Evolutionary conservation across 345 rosid genomes (phyloP), one percentile per base, ranked within the genome.

Genomic region (Theobroma cacao): DNA sequence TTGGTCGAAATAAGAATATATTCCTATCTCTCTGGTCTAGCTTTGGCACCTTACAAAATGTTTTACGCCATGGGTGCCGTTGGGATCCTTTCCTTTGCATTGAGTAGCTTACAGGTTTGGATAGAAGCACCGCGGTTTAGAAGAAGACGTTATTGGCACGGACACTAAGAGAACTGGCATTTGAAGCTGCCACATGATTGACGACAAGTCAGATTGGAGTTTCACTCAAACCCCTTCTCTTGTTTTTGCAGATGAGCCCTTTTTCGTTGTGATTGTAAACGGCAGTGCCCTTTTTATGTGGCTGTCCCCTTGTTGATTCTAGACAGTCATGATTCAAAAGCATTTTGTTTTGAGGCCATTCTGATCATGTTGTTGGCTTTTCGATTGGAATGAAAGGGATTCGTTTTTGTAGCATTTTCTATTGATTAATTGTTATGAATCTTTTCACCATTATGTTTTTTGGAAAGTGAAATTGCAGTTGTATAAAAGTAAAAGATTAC

Each of bases 31-130:
- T 84, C 90, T 14, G 98, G 96, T 56, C 84, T 93, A 82, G 85
- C 87, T 34, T 86, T 91, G 91, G 89, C 87, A 20, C 98, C 98
- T 59, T 95, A 90, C 84, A 88, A 80, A 79, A 90, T 87, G 15
- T 92, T 95, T 75, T 89, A 92, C 20, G 90, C 94, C 70, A 85
- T 90, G 86, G 94, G 97, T 77, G 82, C 85, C 24, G 80, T 90
- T 55, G 98, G 98, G 66, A 80, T 78, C 80, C 47, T 90, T 72
- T 89, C 91, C 34, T 85, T 81, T 48, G 80, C 85, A 50, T 82
- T 70, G 72, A 91, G 82, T 79, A 56, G 90, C 78, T 72, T 89
- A 67, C 88, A 86, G 84, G 77, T 77, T 78, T 89, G 88, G 80
- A 88, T 82, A 38, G 81, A 86, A 77, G 93, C 87, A 50, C 81